Conservation (phyloP, 2,329 filamentous ascomycete genomes). For the Claviceps cyperi region DNA sequence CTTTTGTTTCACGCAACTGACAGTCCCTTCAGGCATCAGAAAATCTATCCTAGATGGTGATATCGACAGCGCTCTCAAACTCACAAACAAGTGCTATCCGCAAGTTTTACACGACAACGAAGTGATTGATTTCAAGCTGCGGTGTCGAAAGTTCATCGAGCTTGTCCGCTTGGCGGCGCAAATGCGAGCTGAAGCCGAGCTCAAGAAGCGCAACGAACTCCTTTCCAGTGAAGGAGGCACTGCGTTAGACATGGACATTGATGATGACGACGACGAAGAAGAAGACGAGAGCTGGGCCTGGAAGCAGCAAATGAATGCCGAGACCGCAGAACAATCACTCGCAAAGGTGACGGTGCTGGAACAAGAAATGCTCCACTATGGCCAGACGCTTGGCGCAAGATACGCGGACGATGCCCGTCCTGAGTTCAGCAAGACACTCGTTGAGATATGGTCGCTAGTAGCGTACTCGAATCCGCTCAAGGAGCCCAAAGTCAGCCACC, state of each 20-base stretch:
- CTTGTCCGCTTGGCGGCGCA: conserved; percentile 71
- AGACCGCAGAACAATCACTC: conserved; percentile 17
- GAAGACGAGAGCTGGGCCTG: conserved; percentile 24
- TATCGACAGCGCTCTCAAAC: conserved; percentile 77
- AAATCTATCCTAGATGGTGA: conserved; percentile 80
- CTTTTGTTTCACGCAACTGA: background rate
- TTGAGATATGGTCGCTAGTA: conserved; percentile 76
- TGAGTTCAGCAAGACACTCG: conserved; percentile 58
- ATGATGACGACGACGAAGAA: conserved; percentile 31
- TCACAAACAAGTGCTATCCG: conserved; percentile 66
- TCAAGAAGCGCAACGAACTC: conserved; percentile 29
- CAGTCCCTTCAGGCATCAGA: conserved; percentile 52
- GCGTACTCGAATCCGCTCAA: conserved; percentile 72
- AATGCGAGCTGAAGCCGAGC: conserved; percentile 33
- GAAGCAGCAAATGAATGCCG: conserved; percentile 40
- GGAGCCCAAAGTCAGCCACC: conserved; percentile 57
- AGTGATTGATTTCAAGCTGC: conserved; percentile 74
- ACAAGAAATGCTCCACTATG: conserved; percentile 61
- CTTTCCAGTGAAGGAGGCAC: conserved; percentile 19
- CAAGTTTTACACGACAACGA: conserved; percentile 66
- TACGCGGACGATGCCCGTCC: conserved; percentile 57
- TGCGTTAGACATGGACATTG: conserved; percentile 39
- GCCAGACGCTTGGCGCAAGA: conserved; percentile 61
- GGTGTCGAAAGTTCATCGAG: conserved; percentile 87
- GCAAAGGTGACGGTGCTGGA: conserved; percentile 36